These are phyloP conservation scores for Suillus hirtellus DNA, from an alignment of 768 basidiomycete species.

Conservation along the genomic window DNA sequence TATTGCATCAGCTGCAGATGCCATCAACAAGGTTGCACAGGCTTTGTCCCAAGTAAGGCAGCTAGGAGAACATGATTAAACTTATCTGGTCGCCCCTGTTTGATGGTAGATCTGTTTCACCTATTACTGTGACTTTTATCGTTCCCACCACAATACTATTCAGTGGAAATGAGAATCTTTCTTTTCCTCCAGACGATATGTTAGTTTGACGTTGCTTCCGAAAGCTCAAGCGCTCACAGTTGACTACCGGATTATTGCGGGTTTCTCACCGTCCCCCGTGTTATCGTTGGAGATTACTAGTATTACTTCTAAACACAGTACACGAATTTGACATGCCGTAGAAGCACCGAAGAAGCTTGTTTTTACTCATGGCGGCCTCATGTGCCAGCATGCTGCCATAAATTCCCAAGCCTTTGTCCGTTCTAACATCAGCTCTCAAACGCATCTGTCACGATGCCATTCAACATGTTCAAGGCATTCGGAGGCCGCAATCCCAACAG, in stretches of 20 bases:
- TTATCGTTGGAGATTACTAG: conserved; percentile 2
- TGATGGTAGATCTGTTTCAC: neutral
- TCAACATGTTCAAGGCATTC: conserved; percentile 39
- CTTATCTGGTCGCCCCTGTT: neutral
- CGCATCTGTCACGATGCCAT: conserved; percentile 33
- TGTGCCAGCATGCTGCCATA: conserved; percentile 27
- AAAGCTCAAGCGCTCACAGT: neutral
- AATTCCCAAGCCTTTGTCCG: conserved; percentile 22
- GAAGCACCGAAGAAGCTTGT: conserved; percentile 9
- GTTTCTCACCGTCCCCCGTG: neutral
- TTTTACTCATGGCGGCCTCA: conserved; percentile 26
- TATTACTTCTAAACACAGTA: neutral
- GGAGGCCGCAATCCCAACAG: conserved; percentile 32
- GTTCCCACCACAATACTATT: neutral
- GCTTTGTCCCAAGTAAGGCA: conserved; percentile 62
- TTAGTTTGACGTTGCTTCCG: neutral
- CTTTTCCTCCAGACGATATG: neutral
- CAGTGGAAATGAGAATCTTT: neutral
- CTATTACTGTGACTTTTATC: neutral
- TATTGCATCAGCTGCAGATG: conserved; percentile 64
- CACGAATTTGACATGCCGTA: neutral
- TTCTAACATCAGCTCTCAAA: conserved; percentile 18
- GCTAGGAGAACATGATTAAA: conserved; percentile 43
- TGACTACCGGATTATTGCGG: neutral
- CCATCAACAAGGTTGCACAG: conserved; percentile 63